phyloP scores from a whole-genome alignment of 179 eudicot genomes.

The Spinacia oleracea region DNA sequence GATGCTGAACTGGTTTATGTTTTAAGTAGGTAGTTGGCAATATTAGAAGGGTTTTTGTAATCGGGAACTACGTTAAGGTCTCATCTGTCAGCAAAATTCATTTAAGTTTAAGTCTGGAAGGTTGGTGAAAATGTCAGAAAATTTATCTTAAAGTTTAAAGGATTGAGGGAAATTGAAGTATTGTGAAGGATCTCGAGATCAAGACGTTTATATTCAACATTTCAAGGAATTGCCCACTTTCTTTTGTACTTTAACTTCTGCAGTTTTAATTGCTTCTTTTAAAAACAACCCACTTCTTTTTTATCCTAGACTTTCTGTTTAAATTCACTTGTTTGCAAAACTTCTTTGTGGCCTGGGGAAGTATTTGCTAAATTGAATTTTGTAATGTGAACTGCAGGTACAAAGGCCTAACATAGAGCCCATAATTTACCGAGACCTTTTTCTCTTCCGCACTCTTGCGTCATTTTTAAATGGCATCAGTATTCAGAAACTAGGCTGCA shows the following conservation, averaged over 20 bases:
- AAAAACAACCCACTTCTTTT: neutral
- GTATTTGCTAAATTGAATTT: constrained; percentile 14
- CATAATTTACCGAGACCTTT: constrained; percentile 89
- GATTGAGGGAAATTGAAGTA: neutral
- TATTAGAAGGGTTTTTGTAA: neutral
- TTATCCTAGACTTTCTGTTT: neutral
- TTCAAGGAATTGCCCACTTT: neutral
- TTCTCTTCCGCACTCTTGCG: constrained; percentile 94
- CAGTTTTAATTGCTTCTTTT: too few species aligned
- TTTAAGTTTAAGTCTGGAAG: neutral
- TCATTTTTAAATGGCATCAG: constrained; percentile 95
- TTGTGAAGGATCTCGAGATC: neutral
- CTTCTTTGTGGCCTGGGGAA: neutral
- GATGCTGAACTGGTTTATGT: neutral
- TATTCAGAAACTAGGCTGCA: constrained; percentile 93
- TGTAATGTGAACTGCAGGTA: constrained; percentile 53
- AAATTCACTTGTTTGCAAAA: neutral
- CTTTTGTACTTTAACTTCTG: neutral
- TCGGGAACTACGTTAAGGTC: neutral
- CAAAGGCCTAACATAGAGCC: constrained; percentile 98
- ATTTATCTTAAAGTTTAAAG: too few species aligned
- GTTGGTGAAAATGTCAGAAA: neutral
- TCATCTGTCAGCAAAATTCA: too few species aligned
- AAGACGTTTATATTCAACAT: neutral
- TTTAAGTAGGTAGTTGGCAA: neutral